phyloP scores from a whole-genome alignment of 345 rosid genomes.

The Hibiscus trionum region DNA sequence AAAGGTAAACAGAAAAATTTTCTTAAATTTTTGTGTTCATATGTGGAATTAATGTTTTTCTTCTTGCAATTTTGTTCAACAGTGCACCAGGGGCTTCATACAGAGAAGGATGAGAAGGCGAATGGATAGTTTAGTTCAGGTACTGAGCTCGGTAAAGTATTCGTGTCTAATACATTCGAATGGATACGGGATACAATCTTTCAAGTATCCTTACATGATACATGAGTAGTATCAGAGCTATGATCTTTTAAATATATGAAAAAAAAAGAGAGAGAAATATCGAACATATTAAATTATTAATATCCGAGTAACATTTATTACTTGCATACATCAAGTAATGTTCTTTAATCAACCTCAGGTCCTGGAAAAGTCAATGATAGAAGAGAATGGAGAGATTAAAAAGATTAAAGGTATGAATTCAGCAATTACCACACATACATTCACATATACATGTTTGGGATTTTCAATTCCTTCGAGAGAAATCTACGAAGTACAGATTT shows the following conservation, averaged over 20 bases:
- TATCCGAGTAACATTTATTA: background rate
- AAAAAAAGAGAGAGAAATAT: background rate
- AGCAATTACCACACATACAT: background rate
- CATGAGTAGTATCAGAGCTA: no score
- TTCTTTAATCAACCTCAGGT: conserved; percentile 35
- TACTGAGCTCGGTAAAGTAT: conserved; percentile 13
- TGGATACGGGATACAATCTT: background rate
- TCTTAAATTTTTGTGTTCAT: background rate
- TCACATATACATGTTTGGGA: background rate
- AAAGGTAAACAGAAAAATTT: conserved; percentile 40
- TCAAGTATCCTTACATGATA: no score
- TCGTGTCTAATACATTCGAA: background rate
- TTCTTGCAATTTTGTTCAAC: conserved; percentile 16
- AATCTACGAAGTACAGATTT: no score
- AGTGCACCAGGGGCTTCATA: conserved; percentile 83
- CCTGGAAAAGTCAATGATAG: conserved; percentile 31
- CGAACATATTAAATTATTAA: background rate
- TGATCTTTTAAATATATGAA: no score
- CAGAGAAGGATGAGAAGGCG: conserved; percentile 80
- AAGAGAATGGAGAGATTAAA: conserved; percentile 29
- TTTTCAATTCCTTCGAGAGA: no score
- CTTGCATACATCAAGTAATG: conserved; percentile 2
- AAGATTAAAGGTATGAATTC: conserved; percentile 37
- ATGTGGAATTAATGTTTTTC: background rate
- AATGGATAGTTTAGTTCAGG: conserved; percentile 70